Evolutionary conservation across 345 rosid species (phyloP).

Genomic region (Triadica sebifera): DNA sequence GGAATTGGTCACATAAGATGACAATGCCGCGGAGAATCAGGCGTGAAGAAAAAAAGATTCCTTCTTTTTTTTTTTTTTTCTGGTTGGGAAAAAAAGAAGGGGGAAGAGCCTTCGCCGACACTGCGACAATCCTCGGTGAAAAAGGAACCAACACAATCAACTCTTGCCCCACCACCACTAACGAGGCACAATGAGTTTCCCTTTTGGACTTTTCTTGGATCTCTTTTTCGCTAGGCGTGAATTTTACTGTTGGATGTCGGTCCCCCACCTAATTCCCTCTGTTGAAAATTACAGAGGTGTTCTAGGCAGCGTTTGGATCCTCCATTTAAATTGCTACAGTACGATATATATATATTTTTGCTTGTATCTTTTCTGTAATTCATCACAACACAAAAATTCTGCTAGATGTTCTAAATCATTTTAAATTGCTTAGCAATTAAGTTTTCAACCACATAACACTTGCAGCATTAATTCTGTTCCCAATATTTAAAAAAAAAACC

Average conservation of each 20-base stretch:
- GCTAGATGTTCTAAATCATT: too few relatives aligned
- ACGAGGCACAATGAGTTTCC: constrained; percentile 49
- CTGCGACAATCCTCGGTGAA: constrained; percentile 39
- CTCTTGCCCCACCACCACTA: constrained; percentile 56
- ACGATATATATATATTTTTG: too few relatives aligned
- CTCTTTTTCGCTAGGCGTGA: constrained; percentile 71
- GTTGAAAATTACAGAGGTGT: background rate
- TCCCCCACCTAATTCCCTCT: constrained; percentile 21
- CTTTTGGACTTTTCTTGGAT: constrained; percentile 60
- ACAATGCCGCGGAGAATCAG: constrained; percentile 66
- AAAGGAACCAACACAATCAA: constrained; percentile 55
- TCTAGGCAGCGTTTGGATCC: constrained; percentile 4
- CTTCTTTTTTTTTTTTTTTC: too few relatives aligned
- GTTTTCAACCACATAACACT: too few relatives aligned
- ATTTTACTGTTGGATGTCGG: constrained; percentile 42
- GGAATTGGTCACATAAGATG: constrained; percentile 30
- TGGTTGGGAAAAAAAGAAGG: background rate
- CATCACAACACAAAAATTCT: too few relatives aligned
- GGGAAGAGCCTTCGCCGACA: constrained; percentile 43
- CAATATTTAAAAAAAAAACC: too few relatives aligned
- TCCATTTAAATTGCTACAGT: too few relatives aligned
- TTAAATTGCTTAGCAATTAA: too few relatives aligned
- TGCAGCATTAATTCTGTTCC: too few relatives aligned
- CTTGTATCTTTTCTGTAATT: too few relatives aligned
- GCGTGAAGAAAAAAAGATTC: constrained; percentile 27